Evolutionary conservation across 2,329 filamentous ascomycete species (phyloP), one percentile per base, ranked within the genome.

Genomic region (Magnaporthales sp.): DNA sequence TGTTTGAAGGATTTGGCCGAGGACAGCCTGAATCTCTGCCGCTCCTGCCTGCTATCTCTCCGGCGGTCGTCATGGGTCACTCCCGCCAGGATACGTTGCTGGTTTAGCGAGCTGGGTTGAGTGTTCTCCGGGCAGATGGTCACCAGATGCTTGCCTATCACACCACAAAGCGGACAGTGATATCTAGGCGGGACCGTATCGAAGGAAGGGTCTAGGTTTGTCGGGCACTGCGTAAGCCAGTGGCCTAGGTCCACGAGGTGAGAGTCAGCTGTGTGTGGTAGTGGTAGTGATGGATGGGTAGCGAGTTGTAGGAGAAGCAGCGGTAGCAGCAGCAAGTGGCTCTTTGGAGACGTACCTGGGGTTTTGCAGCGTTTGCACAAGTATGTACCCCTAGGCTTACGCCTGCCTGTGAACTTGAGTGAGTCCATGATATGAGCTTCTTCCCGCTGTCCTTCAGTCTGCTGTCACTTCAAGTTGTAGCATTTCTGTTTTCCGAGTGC

Each of bases 151-250:
- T 72, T 61, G 6, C 77, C 78, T 3, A 38, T 30, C n/a, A 54
- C 68, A 1, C 70, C 66, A 70, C 80, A 81, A 29, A 78, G 67
- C 4, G 70, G 66, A 66, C 80, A 81, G 22, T 29, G 46, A 66
- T 80, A 81, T 15, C 56, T 27, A 1, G 66, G 51, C 2, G 78
- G 78, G 31, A 68, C 67, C 63, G 31, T 68, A 67, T 81, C 79
- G 66, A 71, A 79, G 2, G 66, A 30, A 10, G 78, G 75, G 66
- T 81, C 77, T n/a, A 80, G 60, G 67, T 78, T 80, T 2, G 79
- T 81, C 22, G 79, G 79, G 65, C 80, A 81, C 1, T 72, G 38
- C 64, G 76, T 71, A 22, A 80, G 70, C 67, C 70, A 73, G 68
- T 81, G 80, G 29, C 78, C 80, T 81, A 58, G 29, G 3, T 10